Base-by-base conservation (phyloP, 257 asterid genomes). In the Cruciata laevipes region DNA sequence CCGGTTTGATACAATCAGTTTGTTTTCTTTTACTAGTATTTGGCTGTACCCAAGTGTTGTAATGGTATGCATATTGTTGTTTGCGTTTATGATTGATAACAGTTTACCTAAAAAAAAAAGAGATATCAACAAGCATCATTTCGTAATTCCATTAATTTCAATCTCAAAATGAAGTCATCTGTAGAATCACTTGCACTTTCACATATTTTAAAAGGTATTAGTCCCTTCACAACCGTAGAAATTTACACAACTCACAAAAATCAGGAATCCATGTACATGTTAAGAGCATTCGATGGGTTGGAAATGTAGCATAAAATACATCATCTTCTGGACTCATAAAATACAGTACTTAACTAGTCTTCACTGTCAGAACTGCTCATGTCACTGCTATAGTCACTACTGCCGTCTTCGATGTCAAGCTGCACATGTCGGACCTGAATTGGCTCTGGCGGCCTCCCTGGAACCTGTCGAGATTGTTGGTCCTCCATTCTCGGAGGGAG, bases 361-460 rank as follows among this genome's bases (percentile, higher is more conserved):
- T 90, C 96, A 79, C 90, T 83, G 25, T 81, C 97, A 61, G 92
- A 86, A 78, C 90, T 85, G 32, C 76, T 91, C 1, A 18, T 83
- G 55, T 88, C 97, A 62, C 90, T 86, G 79, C 95, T 87, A 67
- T 82, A 78, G 57, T 87, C 92, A 66, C 95, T 86, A 68, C 91
- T 83, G 65, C 83, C 90, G 61, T 90, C 90, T 53, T 86, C 95
- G 69, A 90, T 86, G 73, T 90, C 99, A 75, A 93, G 99, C 84
- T 86, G 87, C 89, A 88, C 95, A 21, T 83, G 95, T 74, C 95
- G 84, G 52, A 90, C 99, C 70, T 90, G 99, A 74, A 90, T 88
- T 2, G 92, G 84, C 76, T 88, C 96, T 0, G 86, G 92, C 37
- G 78, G 87, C 76, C 72, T 88, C 3, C 77, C 67, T 14, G 81